Evolutionary conservation across 192 early-diverging fungal species (phyloP).

Genomic region (Coemansia umbellata): DNA sequence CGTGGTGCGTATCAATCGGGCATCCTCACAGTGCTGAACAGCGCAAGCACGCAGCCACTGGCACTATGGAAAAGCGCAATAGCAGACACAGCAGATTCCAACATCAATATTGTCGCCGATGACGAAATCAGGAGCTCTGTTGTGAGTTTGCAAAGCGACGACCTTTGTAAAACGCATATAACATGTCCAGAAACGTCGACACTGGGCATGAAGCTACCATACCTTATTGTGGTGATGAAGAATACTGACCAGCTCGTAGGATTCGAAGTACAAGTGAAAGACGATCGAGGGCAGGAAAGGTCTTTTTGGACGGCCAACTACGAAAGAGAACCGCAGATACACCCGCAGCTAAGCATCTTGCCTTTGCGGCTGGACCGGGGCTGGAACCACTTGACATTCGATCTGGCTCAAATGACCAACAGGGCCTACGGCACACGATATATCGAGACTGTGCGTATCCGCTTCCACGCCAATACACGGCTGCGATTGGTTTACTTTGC

Average conservation of each 20-base stretch:
- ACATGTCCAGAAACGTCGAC: constrained; percentile 76
- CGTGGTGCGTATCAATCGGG: constrained; percentile 35
- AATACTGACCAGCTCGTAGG: constrained; percentile 87
- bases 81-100: background rate
- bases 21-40: constrained; percentile 39
- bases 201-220: constrained; percentile 89
- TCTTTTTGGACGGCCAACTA: constrained; percentile 88
- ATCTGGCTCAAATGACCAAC: constrained; percentile 80
- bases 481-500: constrained; percentile 89
- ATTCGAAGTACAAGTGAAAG: constrained; percentile 86
- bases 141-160: constrained; percentile 38
- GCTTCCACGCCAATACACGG: constrained; percentile 88
- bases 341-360: constrained; percentile 76
- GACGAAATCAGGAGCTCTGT: constrained; percentile 4
- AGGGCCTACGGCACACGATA: constrained; percentile 88
- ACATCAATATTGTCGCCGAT: background rate
- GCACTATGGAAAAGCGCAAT: constrained; percentile 23
- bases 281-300: constrained; percentile 77
- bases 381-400: constrained; percentile 95
- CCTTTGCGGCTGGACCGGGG: constrained; percentile 89
- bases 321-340: constrained; percentile 10
- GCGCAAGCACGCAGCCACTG: constrained; percentile 28
- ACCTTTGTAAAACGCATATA: constrained; percentile 84
- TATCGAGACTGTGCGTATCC: constrained; percentile 81
- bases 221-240: constrained; percentile 83